phyloP scores from a whole-genome alignment of 2,329 filamentous ascomycete species.

The Fusarium sp. region DNA sequence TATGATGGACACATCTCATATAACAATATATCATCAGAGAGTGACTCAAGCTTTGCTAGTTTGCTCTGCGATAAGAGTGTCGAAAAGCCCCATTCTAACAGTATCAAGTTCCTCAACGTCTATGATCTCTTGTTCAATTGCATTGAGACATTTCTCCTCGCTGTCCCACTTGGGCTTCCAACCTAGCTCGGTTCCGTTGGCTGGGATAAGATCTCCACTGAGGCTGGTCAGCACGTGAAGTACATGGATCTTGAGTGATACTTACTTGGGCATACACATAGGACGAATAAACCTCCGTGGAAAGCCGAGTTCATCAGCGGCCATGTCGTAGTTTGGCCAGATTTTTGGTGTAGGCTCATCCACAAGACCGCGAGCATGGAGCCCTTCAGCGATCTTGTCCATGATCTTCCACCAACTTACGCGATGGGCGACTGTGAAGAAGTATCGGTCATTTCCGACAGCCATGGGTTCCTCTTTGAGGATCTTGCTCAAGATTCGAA shows the following conservation, averaged over 20 bases:
- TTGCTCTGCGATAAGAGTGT: conserved; percentile 2
- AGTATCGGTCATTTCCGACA: conserved; percentile 51
- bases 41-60: too few relatives aligned
- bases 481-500: conserved; percentile 47
- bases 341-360: conserved; percentile 36
- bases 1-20: too few relatives aligned
- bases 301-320: conserved; percentile 49
- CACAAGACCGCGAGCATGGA: conserved; percentile 50
- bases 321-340: conserved; percentile 51
- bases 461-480: conserved; percentile 45
- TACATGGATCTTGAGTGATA: accelerated
- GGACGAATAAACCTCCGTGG: conserved; percentile 36
- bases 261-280: conserved; percentile 28
- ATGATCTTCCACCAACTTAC: conserved; percentile 48
- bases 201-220: conserved; percentile 11
- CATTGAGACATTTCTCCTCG: conserved; percentile 11
- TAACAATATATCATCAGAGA: too few relatives aligned
- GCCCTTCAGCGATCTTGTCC: conserved; percentile 42
- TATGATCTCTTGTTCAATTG: conserved; percentile 18
- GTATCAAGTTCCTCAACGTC: conserved; percentile 30
- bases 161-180: conserved; percentile 29
- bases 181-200: conserved; percentile 16
- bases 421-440: conserved; percentile 50
- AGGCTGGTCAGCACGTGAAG: not conserved
- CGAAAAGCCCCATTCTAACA: conserved; percentile 26